Conservation (phyloP, 805 yeast genomes). For the Scheffersomyces spartinae region DNA sequence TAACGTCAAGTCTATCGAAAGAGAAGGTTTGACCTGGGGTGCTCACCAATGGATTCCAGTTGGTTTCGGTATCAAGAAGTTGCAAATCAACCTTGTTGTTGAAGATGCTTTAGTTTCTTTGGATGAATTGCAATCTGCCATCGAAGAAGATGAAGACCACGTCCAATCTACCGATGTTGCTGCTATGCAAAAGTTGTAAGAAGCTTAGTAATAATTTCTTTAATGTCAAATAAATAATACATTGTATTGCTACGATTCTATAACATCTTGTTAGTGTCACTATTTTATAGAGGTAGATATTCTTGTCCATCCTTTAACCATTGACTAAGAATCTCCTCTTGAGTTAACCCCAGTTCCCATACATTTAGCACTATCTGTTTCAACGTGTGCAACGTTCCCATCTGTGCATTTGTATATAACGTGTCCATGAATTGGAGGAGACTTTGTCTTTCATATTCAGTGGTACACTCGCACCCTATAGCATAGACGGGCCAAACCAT, state of each 20-base stretch:
- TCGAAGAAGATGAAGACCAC: constrained; percentile 95
- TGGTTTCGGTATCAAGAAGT: constrained; percentile 99
- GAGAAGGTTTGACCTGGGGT: constrained; percentile 98
- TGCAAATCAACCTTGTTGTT: constrained; percentile 95
- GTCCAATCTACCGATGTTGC: constrained; percentile 98
- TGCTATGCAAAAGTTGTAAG: constrained; percentile 96
- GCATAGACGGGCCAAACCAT: constrained; percentile 56
- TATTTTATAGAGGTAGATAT: constrained; percentile 26
- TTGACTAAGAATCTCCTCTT: constrained; percentile 33
- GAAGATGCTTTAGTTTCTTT: constrained; percentile 95
- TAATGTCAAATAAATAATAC: too few relatives aligned
- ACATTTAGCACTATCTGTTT: constrained; percentile 30
- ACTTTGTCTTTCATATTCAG: constrained; percentile 15
- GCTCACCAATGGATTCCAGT: constrained; percentile 92
- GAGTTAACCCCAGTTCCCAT: constrained; percentile 32
- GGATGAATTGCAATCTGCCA: constrained; percentile 70
- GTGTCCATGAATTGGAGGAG: constrained; percentile 25
- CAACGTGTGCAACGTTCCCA: constrained; percentile 41
- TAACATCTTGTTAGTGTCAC: background rate
- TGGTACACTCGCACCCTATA: constrained; percentile 32
- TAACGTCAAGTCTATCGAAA: constrained; percentile 72
- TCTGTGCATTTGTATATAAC: constrained; percentile 36
- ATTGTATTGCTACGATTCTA: too few relatives aligned
- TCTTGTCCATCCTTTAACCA: constrained; percentile 44
- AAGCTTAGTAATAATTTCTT: too few relatives aligned